These are phyloP conservation scores for Aspergillus quadricinctus DNA, from an alignment of 2,329 filamentous ascomycete species.

Conservation along the genomic window DNA sequence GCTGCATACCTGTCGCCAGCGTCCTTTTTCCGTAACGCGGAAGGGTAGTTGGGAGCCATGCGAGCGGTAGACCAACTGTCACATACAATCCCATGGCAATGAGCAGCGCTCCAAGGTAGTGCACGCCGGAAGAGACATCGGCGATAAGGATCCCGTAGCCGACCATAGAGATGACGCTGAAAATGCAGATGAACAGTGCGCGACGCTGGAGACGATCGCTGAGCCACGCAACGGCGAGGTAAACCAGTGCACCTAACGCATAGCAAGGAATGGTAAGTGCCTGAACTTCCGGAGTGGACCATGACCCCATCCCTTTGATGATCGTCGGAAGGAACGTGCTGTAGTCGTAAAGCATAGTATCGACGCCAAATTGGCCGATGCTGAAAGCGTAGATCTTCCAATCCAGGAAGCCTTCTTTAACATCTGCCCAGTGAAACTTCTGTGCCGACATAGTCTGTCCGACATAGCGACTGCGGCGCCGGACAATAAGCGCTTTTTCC, in stretches of 20 bases:
- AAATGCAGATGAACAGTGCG: constrained; percentile 60
- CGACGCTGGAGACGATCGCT: constrained; percentile 65
- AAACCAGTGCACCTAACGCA: constrained; percentile 64
- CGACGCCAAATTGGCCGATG: constrained; percentile 65
- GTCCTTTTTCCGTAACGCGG: constrained; percentile 74
- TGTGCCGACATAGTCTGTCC: constrained; percentile 48
- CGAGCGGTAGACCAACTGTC: constrained; percentile 51
- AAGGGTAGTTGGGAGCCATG: constrained; percentile 61
- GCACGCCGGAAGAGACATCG: constrained; percentile 55
- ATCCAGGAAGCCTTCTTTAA: constrained; percentile 63
- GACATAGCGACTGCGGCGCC: constrained; percentile 48
- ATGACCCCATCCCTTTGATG: constrained; percentile 63
- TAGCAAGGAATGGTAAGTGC: constrained; percentile 77
- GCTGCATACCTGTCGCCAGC: constrained; percentile 65
- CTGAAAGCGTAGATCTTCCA: constrained; percentile 73
- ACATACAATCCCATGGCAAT: constrained; percentile 69
- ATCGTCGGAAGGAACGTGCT: constrained; percentile 77
- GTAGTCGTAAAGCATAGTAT: constrained; percentile 75
- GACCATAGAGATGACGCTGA: constrained; percentile 59
- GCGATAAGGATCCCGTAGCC: constrained; percentile 67
- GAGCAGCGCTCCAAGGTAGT: constrained; percentile 74
- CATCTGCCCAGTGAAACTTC: constrained; percentile 58
- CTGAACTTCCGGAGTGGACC: constrained; percentile 63
- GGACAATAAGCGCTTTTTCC: constrained; percentile 56
- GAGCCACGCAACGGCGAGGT: constrained; percentile 61